Percentiles rank a stretch among this genome's conserved stretches.
These are phyloP conservation scores for Penicillium sp. DNA, from an alignment of 2,329 filamentous ascomycete species.

Conservation along the genomic window DNA sequence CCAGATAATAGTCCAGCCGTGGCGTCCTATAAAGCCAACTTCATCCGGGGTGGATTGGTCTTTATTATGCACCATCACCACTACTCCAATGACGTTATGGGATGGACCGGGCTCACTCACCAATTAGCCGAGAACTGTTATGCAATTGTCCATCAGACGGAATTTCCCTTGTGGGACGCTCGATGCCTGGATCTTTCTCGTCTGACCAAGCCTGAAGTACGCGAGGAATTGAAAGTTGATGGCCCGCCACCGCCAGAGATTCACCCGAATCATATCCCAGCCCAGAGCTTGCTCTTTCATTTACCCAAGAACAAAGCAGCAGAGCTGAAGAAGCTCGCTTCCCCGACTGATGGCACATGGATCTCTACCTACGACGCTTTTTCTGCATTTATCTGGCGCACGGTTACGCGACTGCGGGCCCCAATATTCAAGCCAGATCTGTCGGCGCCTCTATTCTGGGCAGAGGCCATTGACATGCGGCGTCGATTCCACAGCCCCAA, in stretches of 20 bases:
- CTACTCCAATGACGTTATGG: background rate
- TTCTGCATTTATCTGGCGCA: background rate
- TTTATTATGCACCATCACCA: background rate
- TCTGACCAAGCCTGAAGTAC: background rate
- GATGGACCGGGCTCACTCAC: background rate
- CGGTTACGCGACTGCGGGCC: background rate
- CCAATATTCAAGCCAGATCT: background rate
- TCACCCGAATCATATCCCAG: background rate
- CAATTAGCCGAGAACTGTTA: background rate
- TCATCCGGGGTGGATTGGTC: background rate
- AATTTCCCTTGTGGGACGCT: background rate
- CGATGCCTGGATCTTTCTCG: background rate
- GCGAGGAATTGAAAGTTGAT: background rate
- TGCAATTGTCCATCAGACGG: background rate
- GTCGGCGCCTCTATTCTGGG: background rate
- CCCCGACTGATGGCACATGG: background rate
- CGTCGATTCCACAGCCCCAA: background rate
- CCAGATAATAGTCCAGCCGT: background rate
- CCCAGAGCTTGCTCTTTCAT: background rate
- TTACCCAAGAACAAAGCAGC: background rate
- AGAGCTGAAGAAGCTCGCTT: background rate
- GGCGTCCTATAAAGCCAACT: background rate
- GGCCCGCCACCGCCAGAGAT: background rate
- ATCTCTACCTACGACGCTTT: background rate
- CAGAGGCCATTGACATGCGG: background rate